phyloP scores from a whole-genome alignment of 345 rosid species.

The Turnera subulata region DNA sequence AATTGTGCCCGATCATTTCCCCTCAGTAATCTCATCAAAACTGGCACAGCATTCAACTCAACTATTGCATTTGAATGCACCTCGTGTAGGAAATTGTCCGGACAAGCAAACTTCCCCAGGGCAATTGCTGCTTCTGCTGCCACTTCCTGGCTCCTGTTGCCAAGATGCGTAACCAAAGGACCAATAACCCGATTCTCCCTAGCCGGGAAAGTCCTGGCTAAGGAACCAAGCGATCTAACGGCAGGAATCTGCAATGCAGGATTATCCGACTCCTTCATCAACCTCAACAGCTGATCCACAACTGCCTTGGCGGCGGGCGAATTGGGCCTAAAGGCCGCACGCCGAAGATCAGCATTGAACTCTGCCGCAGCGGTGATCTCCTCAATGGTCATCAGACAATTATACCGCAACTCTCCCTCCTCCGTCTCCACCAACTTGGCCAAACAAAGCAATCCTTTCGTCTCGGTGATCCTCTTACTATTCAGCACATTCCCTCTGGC shows the following conservation, averaged over 20 bases:
- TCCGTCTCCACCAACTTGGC: slow-evolving; percentile 78
- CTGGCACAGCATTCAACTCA: slow-evolving; percentile 47
- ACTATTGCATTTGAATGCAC: slow-evolving; percentile 72
- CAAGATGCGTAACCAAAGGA: slow-evolving; percentile 59
- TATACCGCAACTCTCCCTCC: slow-evolving; percentile 58
- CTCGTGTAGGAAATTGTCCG: slow-evolving; percentile 48
- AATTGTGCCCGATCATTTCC: slow-evolving; percentile 51
- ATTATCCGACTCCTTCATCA: slow-evolving; percentile 50
- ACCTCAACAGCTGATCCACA: slow-evolving; percentile 68
- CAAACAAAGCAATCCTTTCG: slow-evolving; percentile 87
- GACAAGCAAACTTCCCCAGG: slow-evolving; percentile 60
- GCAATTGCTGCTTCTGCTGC: slow-evolving; percentile 72
- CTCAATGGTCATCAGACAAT: slow-evolving; percentile 78
- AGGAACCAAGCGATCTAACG: slow-evolving; percentile 64
- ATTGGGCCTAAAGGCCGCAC: slow-evolving; percentile 76
- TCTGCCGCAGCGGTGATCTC: slow-evolving; percentile 87
- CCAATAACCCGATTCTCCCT: slow-evolving; percentile 68
- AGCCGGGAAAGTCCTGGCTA: slow-evolving; percentile 87
- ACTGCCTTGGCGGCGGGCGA: slow-evolving; percentile 89
- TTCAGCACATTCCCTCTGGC: slow-evolving; percentile 66
- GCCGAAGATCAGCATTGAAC: slow-evolving; percentile 60
- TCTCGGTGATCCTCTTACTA: slow-evolving; percentile 74
- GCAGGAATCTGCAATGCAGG: slow-evolving; percentile 57
- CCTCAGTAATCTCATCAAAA: slow-evolving; percentile 63
- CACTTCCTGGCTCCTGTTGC: slow-evolving; percentile 49